Evolutionary conservation across 345 rosid species (phyloP), one percentile per base, ranked within the genome.

Genomic region (Carallia pectinifolia): DNA sequence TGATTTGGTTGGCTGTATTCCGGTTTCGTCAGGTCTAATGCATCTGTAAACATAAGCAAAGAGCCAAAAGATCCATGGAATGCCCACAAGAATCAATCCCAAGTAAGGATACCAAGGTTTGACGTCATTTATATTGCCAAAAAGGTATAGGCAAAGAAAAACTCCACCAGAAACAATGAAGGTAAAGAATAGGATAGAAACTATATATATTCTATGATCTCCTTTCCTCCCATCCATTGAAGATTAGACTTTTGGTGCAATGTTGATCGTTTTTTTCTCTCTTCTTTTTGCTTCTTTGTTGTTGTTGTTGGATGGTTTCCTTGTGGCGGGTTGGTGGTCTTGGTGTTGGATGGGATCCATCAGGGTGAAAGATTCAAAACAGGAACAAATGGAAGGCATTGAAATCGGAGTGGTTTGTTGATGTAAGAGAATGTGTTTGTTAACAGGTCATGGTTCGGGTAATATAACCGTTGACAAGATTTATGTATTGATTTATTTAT

Each of bases 51-150:
- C 9, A 72, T 82, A 90, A 18, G 78, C 80, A 40, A 83, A 56
- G 63, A 90, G 73, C 97, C 97, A 88, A 74, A 87, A 87, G 5
- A 72, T 34, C 97, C 97, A 90, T 6, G 97, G 97, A 61, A 88
- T 71, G 71, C 81, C 85, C 7, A 82, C 87, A 40, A 88, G 85
- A 71, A 74, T 1, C 71, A 90, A 61, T 13, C 94, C 94, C 7
- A 70, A 78, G 50, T 77, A 47, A 9, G 83, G 84, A 76, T 84
- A 87, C 76, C 86, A 79, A 56, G 74, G 36, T 37, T 71, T 7
- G 40, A 78, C 54, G 16, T 61, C 66, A 8, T 81, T 68, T 34
- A 50, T 58, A 2, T 89, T 83, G 7, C 74, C 77, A 65, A 86
- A 71, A 0, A 87, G 54, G 76, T 85, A 87, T 5, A 87, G 80